Conservation (phyloP, 2,329 filamentous ascomycete genomes). For the Cyphellophora attinorum region DNA sequence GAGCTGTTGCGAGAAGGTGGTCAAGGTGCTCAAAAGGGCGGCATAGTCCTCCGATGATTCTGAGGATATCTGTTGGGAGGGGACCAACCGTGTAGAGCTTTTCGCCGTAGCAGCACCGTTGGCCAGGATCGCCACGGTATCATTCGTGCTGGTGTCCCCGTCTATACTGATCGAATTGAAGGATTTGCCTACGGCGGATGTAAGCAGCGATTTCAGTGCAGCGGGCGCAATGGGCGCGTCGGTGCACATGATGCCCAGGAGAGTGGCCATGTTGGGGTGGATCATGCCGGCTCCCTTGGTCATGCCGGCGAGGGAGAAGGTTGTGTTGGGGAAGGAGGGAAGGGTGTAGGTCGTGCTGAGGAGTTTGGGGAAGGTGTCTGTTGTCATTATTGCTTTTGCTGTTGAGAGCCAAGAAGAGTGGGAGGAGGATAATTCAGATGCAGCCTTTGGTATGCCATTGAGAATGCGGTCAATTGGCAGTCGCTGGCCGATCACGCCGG, state of each 20-base stretch:
- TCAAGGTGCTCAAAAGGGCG: slow-evolving; percentile 63
- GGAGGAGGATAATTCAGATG: slow-evolving; percentile 58
- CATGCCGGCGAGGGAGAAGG: slow-evolving; percentile 81
- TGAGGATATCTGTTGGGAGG: slow-evolving; percentile 28
- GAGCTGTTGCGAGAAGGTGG: slow-evolving; percentile 69
- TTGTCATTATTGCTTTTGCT: slow-evolving; percentile 91
- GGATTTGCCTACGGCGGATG: slow-evolving; percentile 65
- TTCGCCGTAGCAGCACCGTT: slow-evolving; percentile 75
- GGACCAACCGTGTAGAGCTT: no score
- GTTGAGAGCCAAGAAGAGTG: slow-evolving; percentile 82
- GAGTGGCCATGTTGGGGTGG: slow-evolving; percentile 96
- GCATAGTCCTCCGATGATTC: slow-evolving; percentile 46
- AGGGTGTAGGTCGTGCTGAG: slow-evolving; percentile 75
- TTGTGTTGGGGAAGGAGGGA: slow-evolving; percentile 53
- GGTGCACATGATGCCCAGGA: slow-evolving; percentile 84
- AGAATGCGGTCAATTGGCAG: slow-evolving; percentile 88
- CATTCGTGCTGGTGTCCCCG: slow-evolving; percentile 94
- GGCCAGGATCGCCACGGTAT: slow-evolving; percentile 87
- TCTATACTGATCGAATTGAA: slow-evolving; percentile 98
- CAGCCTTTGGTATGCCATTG: slow-evolving; percentile 66
- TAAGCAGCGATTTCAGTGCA: slow-evolving; percentile 61
- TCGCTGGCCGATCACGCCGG: slow-evolving; percentile 90
- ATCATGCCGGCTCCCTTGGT: slow-evolving; percentile 99
- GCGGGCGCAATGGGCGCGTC: slow-evolving; percentile 68
- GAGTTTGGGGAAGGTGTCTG: slow-evolving; percentile 96